Evolutionary conservation across 257 asterid genomes (phyloP), one percentile per base, ranked within the genome.

Genomic region (Nicotiana benthamiana): DNA sequence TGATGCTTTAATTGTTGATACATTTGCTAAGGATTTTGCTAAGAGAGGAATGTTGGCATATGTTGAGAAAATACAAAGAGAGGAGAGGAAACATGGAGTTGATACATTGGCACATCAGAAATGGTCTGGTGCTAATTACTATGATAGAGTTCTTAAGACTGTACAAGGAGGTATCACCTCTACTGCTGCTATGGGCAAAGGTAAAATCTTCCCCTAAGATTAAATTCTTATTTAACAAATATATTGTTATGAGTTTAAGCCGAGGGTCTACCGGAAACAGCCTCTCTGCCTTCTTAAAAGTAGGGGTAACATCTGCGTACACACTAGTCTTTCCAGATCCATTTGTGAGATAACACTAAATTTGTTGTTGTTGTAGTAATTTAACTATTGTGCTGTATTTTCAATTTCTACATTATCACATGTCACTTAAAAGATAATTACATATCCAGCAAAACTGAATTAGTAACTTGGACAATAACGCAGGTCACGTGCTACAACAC

Each of bases 121-220:
- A 68, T 96, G 99, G 99, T 96, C 98, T 43, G 99, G 98, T 17
- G 99, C 98, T 5, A 96, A 94, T 87, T 94, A 94, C 86, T 94
- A 96, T 76, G 99, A 96, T 34, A 89, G 93, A 57, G 97, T 96
- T 43, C 93, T 96, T 18, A 89, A 94, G 87, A 91, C 97, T 40
- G 99, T 96, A 75, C 99, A 96, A 84, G 98, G 99, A 34, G 99
- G 99, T 64, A 90, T 94, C 60, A 92, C 97, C 46, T 96, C 99
- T 0, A 96, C 98, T 79, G 99, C 98, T 40, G 97, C 99, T 20
- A 94, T 96, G 98, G 99, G 98, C 61, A 96, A 90, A 92, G 99
- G 98, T 82, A 82, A 24, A 24, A 32, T 66, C 52, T 51, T 51
- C 16, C 56, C 6, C 17, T 15, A 28, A 72, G 4, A 18, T 4